These are phyloP conservation scores for Penicillium sp. DNA, from an alignment of 2,329 filamentous ascomycete genomes.

Conservation along the genomic window DNA sequence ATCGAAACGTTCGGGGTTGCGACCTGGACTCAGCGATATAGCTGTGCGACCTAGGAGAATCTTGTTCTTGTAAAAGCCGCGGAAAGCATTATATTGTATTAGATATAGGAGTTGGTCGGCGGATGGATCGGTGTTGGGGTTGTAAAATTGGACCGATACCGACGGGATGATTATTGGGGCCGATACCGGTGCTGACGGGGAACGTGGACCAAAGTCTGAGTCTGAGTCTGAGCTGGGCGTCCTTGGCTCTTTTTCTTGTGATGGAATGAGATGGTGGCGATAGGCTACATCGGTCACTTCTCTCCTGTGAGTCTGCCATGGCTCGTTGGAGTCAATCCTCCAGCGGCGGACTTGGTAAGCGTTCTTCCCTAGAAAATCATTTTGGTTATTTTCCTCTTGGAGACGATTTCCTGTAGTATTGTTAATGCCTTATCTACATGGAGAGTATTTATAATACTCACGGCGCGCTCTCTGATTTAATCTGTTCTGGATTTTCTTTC, in stretches of 20 bases:
- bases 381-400: background rate
- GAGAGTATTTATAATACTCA: conserved; percentile 1
- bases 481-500: conserved; percentile 15
- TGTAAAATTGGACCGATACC: background rate
- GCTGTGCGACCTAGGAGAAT: conserved; percentile 13
- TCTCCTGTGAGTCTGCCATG: background rate
- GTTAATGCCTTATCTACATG: background rate
- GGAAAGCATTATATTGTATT: conserved; percentile 29
- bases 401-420: conserved; percentile 6
- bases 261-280: background rate
- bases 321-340: conserved; percentile 4
- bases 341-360: conserved; percentile 12
- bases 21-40: background rate
- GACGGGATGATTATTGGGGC: background rate
- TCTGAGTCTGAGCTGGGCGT: background rate
- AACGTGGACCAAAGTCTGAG: background rate
- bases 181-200: background rate
- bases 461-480: conserved; percentile 17
- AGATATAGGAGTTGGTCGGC: conserved; percentile 26
- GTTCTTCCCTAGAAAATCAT: background rate
- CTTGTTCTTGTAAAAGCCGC: conserved; percentile 23
- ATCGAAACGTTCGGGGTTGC: background rate
- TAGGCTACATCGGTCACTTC: background rate
- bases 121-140: conserved; percentile 1
- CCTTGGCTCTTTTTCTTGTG: background rate